phyloP scores from a whole-genome alignment of 2,329 filamentous ascomycete species.

The Aspergillus cejpii region DNA sequence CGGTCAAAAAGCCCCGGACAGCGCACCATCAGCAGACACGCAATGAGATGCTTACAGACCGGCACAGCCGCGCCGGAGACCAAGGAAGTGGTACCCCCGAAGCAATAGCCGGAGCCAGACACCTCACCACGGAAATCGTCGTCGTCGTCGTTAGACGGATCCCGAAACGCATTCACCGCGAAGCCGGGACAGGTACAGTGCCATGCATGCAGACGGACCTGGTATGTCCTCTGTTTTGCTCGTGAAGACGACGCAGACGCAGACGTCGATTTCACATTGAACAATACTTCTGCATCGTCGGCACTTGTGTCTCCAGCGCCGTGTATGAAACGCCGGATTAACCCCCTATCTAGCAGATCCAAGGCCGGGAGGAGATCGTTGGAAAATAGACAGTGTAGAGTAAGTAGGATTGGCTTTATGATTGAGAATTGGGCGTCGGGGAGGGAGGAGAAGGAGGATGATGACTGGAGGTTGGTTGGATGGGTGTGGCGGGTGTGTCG shows the following conservation, averaged over 20 bases:
- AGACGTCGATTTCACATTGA: slow-evolving; percentile 59
- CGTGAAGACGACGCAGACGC: slow-evolving; percentile 22
- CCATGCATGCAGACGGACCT: slow-evolving; percentile 70
- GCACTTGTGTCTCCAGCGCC: background rate
- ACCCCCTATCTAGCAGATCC: slow-evolving; percentile 72
- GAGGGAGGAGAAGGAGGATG: slow-evolving; percentile 21
- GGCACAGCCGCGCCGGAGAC: slow-evolving; percentile 19
- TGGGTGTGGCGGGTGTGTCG: background rate
- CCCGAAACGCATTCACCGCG: slow-evolving; percentile 61
- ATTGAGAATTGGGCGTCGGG: slow-evolving; percentile 19
- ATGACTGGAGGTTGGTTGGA: too few relatives aligned
- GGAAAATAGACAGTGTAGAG: slow-evolving; percentile 79
- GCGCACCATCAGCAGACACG: slow-evolving; percentile 66
- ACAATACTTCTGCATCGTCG: slow-evolving; percentile 34
- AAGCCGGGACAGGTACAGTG: slow-evolving; percentile 87
- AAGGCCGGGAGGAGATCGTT: slow-evolving; percentile 74
- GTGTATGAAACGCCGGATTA: slow-evolving; percentile 54
- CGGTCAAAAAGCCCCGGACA: slow-evolving; percentile 55
- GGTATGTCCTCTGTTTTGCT: slow-evolving; percentile 47
- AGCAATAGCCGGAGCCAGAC: slow-evolving; percentile 21
- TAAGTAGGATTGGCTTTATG: slow-evolving; percentile 58
- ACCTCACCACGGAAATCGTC: background rate
- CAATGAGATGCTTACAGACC: slow-evolving; percentile 83
- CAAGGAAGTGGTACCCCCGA: slow-evolving; percentile 32
- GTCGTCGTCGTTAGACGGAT: slow-evolving; percentile 23